Conservation (phyloP, 2,329 filamentous ascomycete genomes). For the Pleurostoma richardsiae region DNA sequence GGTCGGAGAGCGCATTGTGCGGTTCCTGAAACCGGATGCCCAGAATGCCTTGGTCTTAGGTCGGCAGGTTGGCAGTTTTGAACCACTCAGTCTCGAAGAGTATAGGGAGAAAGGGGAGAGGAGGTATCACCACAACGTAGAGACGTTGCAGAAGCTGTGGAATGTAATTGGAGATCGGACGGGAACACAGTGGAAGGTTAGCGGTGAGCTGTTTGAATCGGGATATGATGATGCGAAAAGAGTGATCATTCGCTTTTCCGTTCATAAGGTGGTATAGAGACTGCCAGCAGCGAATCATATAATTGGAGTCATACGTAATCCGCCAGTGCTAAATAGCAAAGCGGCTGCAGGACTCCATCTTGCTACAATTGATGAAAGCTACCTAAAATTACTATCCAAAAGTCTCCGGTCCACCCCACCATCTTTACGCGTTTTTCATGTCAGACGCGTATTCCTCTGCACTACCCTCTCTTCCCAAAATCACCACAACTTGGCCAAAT, state of each 20-base stretch:
- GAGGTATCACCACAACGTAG: slow-evolving; percentile 32
- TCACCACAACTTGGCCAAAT: no score
- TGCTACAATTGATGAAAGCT: no score
- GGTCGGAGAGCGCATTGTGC: slow-evolving; percentile 15
- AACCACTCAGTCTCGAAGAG: slow-evolving; percentile 9
- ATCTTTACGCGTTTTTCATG: no score
- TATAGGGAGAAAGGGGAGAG: slow-evolving; percentile 11
- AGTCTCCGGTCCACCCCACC: no score
- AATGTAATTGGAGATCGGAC: slow-evolving; percentile 30
- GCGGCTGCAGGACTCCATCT: no score
- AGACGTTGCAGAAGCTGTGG: slow-evolving; percentile 36
- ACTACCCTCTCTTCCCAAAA: no score
- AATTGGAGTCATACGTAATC: no score
- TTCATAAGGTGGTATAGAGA: not conserved
- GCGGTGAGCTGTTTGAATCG: slow-evolving; percentile 2
- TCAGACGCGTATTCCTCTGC: no score
- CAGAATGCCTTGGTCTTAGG: slow-evolving; percentile 18
- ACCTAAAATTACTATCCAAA: no score
- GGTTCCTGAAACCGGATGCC: slow-evolving; percentile 14
- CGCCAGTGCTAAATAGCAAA: no score
- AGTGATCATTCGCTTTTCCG: not conserved
- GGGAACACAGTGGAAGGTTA: slow-evolving; percentile 25
- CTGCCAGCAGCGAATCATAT: no score
- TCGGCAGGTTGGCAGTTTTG: slow-evolving; percentile 18
- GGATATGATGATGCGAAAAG: not conserved